These are phyloP conservation scores for Dothideomycetes sp. DNA, from an alignment of 2,329 filamentous ascomycete genomes.

Conservation along the genomic window DNA sequence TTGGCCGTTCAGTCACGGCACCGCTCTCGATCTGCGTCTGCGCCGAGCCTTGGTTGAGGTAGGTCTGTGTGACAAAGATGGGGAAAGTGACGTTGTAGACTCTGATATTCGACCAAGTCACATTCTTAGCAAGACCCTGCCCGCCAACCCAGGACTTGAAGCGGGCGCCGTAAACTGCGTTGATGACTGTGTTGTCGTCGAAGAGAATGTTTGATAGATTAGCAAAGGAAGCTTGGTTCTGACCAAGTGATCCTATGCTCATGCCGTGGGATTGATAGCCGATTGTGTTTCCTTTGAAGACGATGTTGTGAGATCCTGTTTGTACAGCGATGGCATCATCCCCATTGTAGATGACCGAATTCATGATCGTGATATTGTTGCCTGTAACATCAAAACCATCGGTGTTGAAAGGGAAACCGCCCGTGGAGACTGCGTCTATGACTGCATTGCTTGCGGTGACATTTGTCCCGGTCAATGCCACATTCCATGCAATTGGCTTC, in stretches of 20 bases:
- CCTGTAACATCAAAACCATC: constrained; percentile 25
- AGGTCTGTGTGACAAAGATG: constrained; percentile 36
- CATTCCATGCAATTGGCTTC: constrained; percentile 34
- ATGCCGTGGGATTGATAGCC: constrained; percentile 34
- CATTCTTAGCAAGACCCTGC: constrained; percentile 30
- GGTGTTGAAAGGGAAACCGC: constrained; percentile 32
- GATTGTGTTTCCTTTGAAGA: constrained; percentile 29
- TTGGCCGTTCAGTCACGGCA: constrained; percentile 17
- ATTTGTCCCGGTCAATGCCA: constrained; percentile 28
- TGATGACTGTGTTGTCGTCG: constrained; percentile 30
- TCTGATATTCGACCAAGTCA: constrained; percentile 34
- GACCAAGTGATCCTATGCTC: constrained; percentile 32
- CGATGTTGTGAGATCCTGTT: constrained; percentile 26
- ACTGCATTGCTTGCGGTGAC: constrained; percentile 30
- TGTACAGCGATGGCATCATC: constrained; percentile 33
- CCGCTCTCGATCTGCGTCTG: constrained; percentile 19
- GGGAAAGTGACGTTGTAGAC: constrained; percentile 35
- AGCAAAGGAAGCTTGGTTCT: constrained; percentile 24
- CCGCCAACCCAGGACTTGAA: constrained; percentile 36
- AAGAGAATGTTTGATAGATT: constrained; percentile 32
- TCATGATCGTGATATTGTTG: constrained; percentile 19
- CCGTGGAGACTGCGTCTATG: constrained; percentile 27
- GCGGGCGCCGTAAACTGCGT: constrained; percentile 30
- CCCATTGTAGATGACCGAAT: constrained; percentile 29
- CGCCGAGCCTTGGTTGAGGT: constrained; percentile 28